phyloP scores from a whole-genome alignment of 2,329 filamentous ascomycete genomes.

The Ophiocordyceps camponoti-floridani region DNA sequence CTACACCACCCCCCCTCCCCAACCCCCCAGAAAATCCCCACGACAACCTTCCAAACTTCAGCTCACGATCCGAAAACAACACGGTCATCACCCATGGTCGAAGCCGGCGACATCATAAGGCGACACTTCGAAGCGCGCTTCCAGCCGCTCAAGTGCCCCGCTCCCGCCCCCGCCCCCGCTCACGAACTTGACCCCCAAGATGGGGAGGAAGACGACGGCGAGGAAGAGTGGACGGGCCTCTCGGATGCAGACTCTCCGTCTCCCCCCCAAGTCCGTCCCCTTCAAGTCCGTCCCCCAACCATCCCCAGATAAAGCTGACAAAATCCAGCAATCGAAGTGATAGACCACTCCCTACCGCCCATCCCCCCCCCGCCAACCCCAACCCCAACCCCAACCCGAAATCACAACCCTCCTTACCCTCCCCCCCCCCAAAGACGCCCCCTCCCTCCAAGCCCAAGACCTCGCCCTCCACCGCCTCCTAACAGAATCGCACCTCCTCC shows the following conservation, averaged over 20 bases:
- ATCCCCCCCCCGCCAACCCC: slow-evolving; percentile 7
- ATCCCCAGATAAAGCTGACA: slow-evolving; percentile 2
- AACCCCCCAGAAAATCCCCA: not conserved
- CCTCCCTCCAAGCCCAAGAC: slow-evolving; percentile 71
- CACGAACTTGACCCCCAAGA: slow-evolving; percentile 1
- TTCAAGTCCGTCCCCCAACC: slow-evolving; percentile 2
- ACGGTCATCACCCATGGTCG: too few relatives aligned
- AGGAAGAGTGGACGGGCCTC: slow-evolving; percentile 11
- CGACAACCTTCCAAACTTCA: too few relatives aligned
- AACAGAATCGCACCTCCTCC: slow-evolving; percentile 75
- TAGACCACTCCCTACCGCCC: slow-evolving; percentile 32
- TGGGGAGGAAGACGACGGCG: slow-evolving; percentile 17
- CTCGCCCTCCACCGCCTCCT: slow-evolving; percentile 81
- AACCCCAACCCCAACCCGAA: slow-evolving; percentile 6
- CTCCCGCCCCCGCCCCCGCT: too few relatives aligned
- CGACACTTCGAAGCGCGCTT: slow-evolving; percentile 82
- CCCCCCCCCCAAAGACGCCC: slow-evolving; percentile 43
- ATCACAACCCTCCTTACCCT: slow-evolving; percentile 2
- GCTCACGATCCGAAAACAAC: not conserved
- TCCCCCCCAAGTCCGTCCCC: not conserved
- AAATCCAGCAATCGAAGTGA: slow-evolving; percentile 31
- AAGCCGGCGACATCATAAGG: slow-evolving; percentile 56
- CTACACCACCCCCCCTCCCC: not conserved
- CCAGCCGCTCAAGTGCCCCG: slow-evolving; percentile 40
- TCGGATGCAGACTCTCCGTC: slow-evolving; percentile 5